Evolutionary conservation across 257 asterid species (phyloP).

Genomic region (Solanum sparsipilum): DNA sequence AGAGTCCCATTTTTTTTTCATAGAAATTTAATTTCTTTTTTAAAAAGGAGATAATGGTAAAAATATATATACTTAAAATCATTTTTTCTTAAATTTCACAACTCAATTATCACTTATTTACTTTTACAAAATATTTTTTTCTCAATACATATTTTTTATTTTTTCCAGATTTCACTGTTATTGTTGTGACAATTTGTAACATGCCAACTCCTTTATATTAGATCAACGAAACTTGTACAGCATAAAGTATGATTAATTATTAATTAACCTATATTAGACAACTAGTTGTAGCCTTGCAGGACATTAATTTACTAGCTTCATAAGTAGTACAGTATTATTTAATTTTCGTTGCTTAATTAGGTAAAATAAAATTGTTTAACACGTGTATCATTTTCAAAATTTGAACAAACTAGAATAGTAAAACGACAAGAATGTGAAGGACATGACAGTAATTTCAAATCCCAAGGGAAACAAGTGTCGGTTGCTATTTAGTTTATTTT

Average conservation of each 20-base stretch:
- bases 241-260: background rate
- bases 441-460: background rate
- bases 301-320: background rate
- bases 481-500: background rate
- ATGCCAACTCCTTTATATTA: background rate
- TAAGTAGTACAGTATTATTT: background rate
- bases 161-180: background rate
- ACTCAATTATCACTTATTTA: too few relatives aligned
- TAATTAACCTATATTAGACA: background rate
- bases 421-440: background rate
- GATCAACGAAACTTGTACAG: background rate
- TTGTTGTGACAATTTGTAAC: background rate
- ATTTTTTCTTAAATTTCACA: background rate
- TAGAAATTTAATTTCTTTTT: background rate
- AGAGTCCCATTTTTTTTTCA: accelerated
- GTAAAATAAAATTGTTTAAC: background rate
- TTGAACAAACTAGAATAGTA: background rate
- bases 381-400: background rate
- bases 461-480: background rate
- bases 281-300: background rate
- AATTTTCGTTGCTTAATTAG: background rate
- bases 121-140: too few relatives aligned
- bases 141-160: too few relatives aligned
- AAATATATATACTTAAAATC: background rate
- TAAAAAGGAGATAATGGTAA: background rate